Percentiles rank a stretch among this genome's conserved stretches.
Evolutionary conservation across 176 grass and related monocot species (phyloP).

Genomic region (Dendrocalamus sinicus): DNA sequence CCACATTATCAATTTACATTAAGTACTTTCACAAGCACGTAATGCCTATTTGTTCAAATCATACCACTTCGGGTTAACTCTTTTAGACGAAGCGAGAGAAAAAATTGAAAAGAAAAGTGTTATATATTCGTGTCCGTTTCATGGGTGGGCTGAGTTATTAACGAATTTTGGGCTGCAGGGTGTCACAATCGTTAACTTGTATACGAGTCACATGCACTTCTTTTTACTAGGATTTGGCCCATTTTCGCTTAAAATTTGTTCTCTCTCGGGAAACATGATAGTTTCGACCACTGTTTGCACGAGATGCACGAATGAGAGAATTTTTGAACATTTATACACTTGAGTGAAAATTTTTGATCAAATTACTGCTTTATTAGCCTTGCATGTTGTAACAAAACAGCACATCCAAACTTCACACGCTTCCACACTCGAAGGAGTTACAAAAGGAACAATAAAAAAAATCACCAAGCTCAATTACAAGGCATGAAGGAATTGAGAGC

Average conservation of each 20-base stretch:
- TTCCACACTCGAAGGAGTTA: background rate
- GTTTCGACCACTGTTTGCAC: background rate
- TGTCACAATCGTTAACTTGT: background rate
- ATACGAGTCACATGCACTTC: background rate
- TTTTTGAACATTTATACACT: background rate
- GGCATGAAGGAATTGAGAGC: background rate
- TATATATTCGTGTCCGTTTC: fast-evolving
- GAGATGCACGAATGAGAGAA: background rate
- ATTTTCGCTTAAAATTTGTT: background rate
- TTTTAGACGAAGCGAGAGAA: too few species aligned
- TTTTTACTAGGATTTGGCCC: background rate
- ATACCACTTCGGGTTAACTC: too few species aligned
- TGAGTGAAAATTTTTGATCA: background rate
- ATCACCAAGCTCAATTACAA: background rate
- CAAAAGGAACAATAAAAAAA: background rate
- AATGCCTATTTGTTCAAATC: too few species aligned
- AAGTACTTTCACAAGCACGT: too few species aligned
- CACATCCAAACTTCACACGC: background rate
- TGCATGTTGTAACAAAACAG: background rate
- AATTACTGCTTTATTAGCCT: background rate
- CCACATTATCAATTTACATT: too few species aligned
- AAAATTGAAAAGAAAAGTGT: too few species aligned
- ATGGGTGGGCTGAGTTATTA: too few species aligned
- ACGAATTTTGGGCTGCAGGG: too few species aligned
- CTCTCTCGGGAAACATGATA: background rate